Evolutionary conservation across 768 basidiomycete genomes (phyloP).

Genomic region (Mycena filopes): DNA sequence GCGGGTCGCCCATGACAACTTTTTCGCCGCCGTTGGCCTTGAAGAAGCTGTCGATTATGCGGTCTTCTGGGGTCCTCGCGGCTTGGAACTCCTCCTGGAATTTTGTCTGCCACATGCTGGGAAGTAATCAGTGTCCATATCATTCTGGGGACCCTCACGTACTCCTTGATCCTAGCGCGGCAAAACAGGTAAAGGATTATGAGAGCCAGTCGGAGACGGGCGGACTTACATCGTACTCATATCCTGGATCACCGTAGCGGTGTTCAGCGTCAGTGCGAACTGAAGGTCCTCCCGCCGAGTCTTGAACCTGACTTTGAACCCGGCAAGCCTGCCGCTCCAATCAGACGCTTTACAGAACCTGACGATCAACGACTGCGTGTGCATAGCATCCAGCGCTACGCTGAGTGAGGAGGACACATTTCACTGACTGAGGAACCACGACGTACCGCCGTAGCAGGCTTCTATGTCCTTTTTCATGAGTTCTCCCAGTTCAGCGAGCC

Average conservation of each 20-base stretch:
- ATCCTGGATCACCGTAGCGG: not conserved
- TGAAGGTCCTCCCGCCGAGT: slow-evolving; percentile 5
- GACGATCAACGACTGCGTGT: slow-evolving; percentile 5
- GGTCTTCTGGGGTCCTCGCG: slow-evolving; percentile 3
- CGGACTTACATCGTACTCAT: slow-evolving; percentile 1
- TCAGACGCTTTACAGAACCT: slow-evolving; percentile 7
- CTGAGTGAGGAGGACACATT: no score
- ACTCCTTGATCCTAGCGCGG: slow-evolving; percentile 1
- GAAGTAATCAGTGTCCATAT: not conserved
- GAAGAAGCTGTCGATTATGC: slow-evolving; percentile 9
- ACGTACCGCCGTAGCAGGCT: slow-evolving; percentile 18
- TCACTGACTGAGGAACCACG: no score
- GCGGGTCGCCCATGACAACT: not conserved
- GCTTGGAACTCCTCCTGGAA: slow-evolving; percentile 12
- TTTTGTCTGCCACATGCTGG: not conserved
- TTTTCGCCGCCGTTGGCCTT: slow-evolving; percentile 7
- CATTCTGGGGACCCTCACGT: not conserved
- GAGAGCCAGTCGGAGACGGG: not conserved
- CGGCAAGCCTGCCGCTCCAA: slow-evolving; percentile 3
- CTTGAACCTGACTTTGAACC: slow-evolving; percentile 1
- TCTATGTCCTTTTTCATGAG: slow-evolving; percentile 16
- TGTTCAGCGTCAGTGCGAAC: slow-evolving; percentile 2
- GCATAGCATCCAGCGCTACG: slow-evolving; percentile 12
- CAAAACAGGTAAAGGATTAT: not conserved
- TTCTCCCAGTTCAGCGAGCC: slow-evolving; percentile 3